These are phyloP conservation scores for Globisporangium polare DNA, from an alignment of 352 stramenopile genomes.

Conservation along the genomic window DNA sequence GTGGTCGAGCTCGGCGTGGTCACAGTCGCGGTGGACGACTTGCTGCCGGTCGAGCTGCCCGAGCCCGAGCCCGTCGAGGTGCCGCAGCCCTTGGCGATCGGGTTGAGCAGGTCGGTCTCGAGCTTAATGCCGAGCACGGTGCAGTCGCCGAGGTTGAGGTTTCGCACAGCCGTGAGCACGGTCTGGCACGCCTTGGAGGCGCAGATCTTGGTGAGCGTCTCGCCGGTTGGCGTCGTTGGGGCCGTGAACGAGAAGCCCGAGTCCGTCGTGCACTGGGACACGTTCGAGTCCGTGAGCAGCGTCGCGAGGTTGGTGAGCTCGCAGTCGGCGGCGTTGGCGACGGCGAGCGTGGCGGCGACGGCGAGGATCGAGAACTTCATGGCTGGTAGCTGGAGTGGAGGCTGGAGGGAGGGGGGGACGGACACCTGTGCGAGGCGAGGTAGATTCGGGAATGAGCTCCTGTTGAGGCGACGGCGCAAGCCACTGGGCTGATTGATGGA, in stretches of 20 bases:
- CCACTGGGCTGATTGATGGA: background rate
- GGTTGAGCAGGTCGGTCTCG: conserved; percentile 22
- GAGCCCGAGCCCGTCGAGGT: background rate
- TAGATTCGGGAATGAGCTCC: background rate
- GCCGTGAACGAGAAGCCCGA: conserved; percentile 25
- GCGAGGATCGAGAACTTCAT: conserved; percentile 14
- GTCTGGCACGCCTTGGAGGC: conserved; percentile 18
- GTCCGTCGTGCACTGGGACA: conserved; percentile 10
- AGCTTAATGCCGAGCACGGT: conserved; percentile 18
- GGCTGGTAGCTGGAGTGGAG: background rate
- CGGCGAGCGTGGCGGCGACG: conserved; percentile 5
- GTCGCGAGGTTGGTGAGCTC: conserved; percentile 12
- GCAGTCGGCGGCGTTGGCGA: conserved; percentile 7
- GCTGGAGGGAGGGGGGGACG: background rate
- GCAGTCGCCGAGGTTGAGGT: conserved; percentile 28
- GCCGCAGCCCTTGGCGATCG: conserved; percentile 5
- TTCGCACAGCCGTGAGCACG: conserved; percentile 16
- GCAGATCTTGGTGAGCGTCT: conserved; percentile 21
- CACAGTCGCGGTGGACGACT: background rate
- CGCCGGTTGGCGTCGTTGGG: background rate
- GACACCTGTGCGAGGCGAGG: background rate
- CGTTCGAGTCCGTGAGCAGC: conserved; percentile 4
- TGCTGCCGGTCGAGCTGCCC: background rate
- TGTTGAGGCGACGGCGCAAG: no score
- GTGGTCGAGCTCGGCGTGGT: background rate